Evolutionary conservation across 257 asterid species (phyloP), one percentile per base, ranked within the genome.

Genomic region (Eucommia ulmoides): DNA sequence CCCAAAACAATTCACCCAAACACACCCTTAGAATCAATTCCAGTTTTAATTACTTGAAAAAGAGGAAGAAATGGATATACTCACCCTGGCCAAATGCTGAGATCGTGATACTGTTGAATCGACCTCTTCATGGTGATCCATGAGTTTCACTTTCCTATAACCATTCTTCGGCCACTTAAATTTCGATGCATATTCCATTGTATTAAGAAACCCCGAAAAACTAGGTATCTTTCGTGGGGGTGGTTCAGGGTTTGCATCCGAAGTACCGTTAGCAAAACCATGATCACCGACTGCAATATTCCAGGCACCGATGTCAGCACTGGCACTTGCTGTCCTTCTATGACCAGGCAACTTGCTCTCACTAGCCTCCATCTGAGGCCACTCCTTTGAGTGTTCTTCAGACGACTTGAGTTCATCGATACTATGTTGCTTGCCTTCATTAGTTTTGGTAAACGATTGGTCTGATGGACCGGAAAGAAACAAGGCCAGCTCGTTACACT

Each of bases 301-400:
- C 93, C 88, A 89, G 14, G 86, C 59, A 47, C 88, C 68, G 49
- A 82, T 80, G 61, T 85, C 96, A 59, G 96, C 94, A 80, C 76
- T 63, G 10, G 94, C 98, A 80, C 98, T 85, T 64, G 94, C 96
- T 3, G 91, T 66, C 70, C 97, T 85, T 50, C 96, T 85, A 41
- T 78, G 96, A n/a, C 94, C 93, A 7, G 73, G 53, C 24, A 54
- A 46, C 73, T 65, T 75, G 50, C 72, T 93, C 24, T 64, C 82
- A 59, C 33, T 66, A 59, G 57, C 67, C 63, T 75, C 89, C 52
- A 54, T 69, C 65, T 72, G 64, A 58, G 70, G 57, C 10, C 79
- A 74, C 63, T 86, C 78, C 67, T 69, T 56, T 1, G 79, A 71
- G 68, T 67, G 63, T 51, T 66, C 74, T 54, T 63, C 64, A 60